Evolutionary conservation across 345 rosid genomes (phyloP).

Genomic region (Aegle marmelos): DNA sequence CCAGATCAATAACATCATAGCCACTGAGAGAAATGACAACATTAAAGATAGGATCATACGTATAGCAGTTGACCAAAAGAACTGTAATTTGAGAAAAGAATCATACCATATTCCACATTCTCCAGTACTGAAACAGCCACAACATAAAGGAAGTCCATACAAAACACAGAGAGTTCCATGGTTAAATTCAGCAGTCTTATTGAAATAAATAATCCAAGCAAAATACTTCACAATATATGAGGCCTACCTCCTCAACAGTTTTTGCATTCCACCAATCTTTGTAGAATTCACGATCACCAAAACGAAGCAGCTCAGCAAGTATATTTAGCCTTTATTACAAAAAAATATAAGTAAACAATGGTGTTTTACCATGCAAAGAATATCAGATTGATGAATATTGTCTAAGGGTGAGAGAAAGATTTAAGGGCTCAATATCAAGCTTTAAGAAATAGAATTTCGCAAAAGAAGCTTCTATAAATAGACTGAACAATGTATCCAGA

Average conservation of each 20-base stretch:
- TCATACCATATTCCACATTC: constrained; percentile 99
- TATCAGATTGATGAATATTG: background rate
- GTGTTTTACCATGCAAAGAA: background rate
- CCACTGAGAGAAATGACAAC: background rate
- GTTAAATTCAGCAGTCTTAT: constrained; percentile 13
- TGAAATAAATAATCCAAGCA: constrained; percentile 14
- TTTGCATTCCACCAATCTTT: constrained; percentile 99
- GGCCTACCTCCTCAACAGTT: constrained; percentile 85
- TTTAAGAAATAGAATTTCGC: background rate
- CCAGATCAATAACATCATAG: background rate
- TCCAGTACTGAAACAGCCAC: constrained; percentile 81
- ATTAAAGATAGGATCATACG: background rate
- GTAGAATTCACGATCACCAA: constrained; percentile 98
- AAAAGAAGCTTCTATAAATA: background rate
- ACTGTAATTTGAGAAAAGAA: constrained; percentile 23
- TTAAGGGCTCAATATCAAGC: background rate
- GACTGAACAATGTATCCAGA: background rate
- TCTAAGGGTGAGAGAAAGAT: background rate
- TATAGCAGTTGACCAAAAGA: constrained; percentile 5
- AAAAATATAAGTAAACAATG: background rate
- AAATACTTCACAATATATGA: constrained; percentile 1
- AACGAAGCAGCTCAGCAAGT: constrained; percentile 89
- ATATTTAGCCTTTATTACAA: constrained; percentile 72
- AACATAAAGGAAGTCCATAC: constrained; percentile 23
- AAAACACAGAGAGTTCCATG: background rate